A percentile compares a stretch with the other conserved stretches of the same genome.
Evolutionary conservation across 257 asterid genomes (phyloP).

Genomic region (Voacanga thouarsii): DNA sequence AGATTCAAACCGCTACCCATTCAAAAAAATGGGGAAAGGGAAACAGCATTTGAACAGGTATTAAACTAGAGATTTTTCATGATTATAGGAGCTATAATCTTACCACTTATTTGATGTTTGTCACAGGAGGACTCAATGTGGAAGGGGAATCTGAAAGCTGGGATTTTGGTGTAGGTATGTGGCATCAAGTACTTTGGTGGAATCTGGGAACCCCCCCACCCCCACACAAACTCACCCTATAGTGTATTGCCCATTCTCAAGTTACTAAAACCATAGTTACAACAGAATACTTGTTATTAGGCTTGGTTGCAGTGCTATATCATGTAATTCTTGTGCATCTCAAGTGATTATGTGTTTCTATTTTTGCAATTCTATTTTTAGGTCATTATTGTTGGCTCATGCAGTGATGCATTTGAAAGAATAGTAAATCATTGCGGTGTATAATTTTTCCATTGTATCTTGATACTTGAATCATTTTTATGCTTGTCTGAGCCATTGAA

Average conservation of each 20-base stretch:
- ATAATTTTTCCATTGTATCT: too few relatives aligned
- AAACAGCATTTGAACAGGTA: neutral
- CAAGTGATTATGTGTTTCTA: neutral
- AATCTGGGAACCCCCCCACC: too few relatives aligned
- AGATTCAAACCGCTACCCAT: neutral
- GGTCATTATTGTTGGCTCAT: too few relatives aligned
- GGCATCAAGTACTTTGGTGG: too few relatives aligned
- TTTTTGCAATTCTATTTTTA: too few relatives aligned
- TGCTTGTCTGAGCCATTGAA: too few relatives aligned
- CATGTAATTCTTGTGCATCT: neutral
- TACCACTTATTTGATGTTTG: constrained; percentile 10
- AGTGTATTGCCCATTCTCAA: too few relatives aligned
- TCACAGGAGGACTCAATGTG: constrained; percentile 86
- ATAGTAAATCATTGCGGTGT: too few relatives aligned
- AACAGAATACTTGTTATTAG: neutral
- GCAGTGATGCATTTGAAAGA: too few relatives aligned
- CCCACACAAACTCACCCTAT: too few relatives aligned
- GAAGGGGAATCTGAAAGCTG: constrained; percentile 99
- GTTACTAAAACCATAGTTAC: neutral
- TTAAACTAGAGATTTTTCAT: neutral
- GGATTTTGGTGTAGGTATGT: constrained; percentile 97
- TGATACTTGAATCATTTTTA: too few relatives aligned
- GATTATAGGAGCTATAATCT: neutral
- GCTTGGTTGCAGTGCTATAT: neutral
- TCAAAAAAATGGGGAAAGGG: neutral